Conservation (phyloP, 1,139 yeast genomes). For the Geotrichum bryndzae region DNA sequence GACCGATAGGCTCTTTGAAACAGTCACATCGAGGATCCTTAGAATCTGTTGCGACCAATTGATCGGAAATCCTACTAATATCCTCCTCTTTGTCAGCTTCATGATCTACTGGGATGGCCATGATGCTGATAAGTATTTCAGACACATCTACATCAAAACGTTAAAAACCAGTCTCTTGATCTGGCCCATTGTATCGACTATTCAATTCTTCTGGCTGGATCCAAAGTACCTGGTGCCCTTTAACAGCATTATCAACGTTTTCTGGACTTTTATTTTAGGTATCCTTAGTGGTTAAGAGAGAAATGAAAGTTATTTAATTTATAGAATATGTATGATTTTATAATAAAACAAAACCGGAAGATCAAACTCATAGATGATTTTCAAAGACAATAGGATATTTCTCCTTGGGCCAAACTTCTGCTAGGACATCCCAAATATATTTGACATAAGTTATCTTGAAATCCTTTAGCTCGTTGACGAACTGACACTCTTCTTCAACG, state of each 20-base stretch:
- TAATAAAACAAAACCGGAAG: background rate
- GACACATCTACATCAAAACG: constrained; percentile 27
- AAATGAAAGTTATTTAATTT: background rate
- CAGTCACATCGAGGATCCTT: constrained; percentile 23
- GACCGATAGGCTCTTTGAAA: constrained; percentile 32
- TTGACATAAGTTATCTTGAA: constrained; percentile 59
- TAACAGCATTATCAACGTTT: constrained; percentile 32
- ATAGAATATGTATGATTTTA: background rate
- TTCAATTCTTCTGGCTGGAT: constrained; percentile 32
- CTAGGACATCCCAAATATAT: constrained; percentile 73
- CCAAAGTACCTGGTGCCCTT: constrained; percentile 33
- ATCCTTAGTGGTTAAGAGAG: constrained; percentile 18
- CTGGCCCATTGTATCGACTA: constrained; percentile 36
- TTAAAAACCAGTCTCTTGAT: constrained; percentile 32
- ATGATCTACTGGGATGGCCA: constrained; percentile 37
- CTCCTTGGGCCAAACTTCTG: constrained; percentile 50
- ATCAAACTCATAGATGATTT: constrained; percentile 10
- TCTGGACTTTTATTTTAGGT: constrained; percentile 36
- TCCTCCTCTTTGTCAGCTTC: constrained; percentile 31
- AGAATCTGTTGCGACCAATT: constrained; percentile 33
- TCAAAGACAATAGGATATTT: constrained; percentile 15
- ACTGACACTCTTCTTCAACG: constrained; percentile 51
- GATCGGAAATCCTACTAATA: constrained; percentile 34
- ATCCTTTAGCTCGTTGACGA: constrained; percentile 46
- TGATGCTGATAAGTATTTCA: constrained; percentile 32